Percentiles rank a stretch among this genome's conserved stretches.
Evolutionary conservation across 2,329 filamentous ascomycete species (phyloP).

Genomic region (Stachybotrys elegans): DNA sequence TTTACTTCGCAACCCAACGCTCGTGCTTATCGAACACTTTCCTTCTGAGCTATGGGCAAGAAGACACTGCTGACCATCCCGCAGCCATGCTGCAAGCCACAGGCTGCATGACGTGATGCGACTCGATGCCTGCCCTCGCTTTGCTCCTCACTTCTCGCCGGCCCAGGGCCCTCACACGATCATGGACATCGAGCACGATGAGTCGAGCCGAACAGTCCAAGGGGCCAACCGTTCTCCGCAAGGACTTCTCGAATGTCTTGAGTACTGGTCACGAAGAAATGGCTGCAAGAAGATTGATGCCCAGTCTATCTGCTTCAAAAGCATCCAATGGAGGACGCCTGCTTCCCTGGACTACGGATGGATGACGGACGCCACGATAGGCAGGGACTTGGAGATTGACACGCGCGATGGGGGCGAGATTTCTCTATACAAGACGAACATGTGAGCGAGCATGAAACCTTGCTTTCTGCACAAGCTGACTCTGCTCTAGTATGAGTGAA

Average conservation of each 20-base stretch:
- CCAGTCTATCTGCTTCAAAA: constrained; percentile 14
- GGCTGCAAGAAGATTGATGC: constrained; percentile 18
- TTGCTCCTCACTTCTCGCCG: background rate
- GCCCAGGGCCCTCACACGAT: background rate
- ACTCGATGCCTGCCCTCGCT: background rate
- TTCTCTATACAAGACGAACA: constrained; percentile 13
- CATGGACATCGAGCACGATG: background rate
- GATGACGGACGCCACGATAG: background rate
- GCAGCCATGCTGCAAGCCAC: background rate
- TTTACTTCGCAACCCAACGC: too few species aligned
- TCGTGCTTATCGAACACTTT: too few species aligned
- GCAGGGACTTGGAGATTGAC: constrained; percentile 5
- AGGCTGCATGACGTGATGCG: background rate
- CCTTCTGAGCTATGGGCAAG: too few species aligned
- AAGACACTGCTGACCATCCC: too few species aligned
- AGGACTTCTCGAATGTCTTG: constrained; percentile 11
- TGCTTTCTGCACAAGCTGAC: constrained; percentile 1
- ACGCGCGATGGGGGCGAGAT: constrained; percentile 12
- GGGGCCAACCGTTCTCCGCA: too few species aligned
- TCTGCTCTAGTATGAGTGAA: background rate
- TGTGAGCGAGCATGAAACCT: constrained; percentile 3
- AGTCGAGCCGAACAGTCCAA: too few species aligned
- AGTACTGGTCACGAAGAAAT: constrained; percentile 10
- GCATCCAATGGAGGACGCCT: constrained; percentile 2
- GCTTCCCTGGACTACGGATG: background rate